Conservation (phyloP, 768 basidiomycete species). For the Amanita molliuscula region DNA sequence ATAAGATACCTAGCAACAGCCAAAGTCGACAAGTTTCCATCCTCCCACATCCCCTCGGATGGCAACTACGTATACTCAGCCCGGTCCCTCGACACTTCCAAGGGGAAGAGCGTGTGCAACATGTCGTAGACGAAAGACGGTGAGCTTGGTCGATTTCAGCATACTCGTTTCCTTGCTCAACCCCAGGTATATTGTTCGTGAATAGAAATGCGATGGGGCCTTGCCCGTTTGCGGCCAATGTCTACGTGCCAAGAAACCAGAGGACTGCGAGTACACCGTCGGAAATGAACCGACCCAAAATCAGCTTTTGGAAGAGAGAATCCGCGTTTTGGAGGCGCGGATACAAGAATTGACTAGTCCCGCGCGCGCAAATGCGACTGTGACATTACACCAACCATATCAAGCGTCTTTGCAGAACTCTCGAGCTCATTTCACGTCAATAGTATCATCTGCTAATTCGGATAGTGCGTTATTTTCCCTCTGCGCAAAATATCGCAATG, state of each 20-base stretch:
- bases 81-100: conserved; percentile 10
- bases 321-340: conserved; percentile 34
- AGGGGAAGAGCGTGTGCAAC: conserved; percentile 21
- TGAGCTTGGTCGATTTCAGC: conserved; percentile 1
- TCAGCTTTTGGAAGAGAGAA: conserved; percentile 40
- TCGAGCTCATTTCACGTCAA: not conserved
- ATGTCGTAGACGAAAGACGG: conserved; percentile 21
- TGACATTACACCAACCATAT: conserved; percentile 30
- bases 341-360: conserved; percentile 38
- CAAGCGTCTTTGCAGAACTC: not conserved
- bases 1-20: not conserved
- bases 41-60: not conserved
- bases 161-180: not conserved
- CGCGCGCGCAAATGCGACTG: conserved; percentile 11
- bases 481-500: not conserved
- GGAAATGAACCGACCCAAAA: conserved; percentile 35
- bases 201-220: conserved; percentile 44
- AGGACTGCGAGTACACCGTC: conserved; percentile 52
- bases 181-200: not conserved
- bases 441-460: not conserved
- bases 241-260: conserved; percentile 29
- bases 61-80: conserved; percentile 2
- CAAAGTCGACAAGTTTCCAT: not conserved
- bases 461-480: not conserved
- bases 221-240: conserved; percentile 47